phyloP scores from a whole-genome alignment of 805 yeast species.

The Saccharomyces cerevisiae region DNA sequence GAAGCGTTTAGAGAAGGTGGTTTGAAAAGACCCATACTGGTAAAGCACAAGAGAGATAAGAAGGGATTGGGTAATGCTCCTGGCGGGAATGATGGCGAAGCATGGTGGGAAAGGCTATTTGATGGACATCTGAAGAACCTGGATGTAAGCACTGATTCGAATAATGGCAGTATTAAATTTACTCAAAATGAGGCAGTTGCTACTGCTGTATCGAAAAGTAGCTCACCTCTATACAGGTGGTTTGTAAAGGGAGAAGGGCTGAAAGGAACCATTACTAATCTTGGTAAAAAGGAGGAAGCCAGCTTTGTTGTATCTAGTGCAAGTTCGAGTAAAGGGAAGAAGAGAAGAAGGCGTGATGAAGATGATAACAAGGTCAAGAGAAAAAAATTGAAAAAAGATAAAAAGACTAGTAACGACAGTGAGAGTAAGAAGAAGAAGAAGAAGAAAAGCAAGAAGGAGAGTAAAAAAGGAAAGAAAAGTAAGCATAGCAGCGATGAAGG shows the following conservation, averaged over 20 bases:
- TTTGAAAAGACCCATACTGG: conserved; percentile 73
- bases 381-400: conserved; percentile 10
- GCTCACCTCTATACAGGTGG: conserved; percentile 73
- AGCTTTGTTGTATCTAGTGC: conserved; percentile 4
- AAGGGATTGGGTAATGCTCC: conserved; percentile 81
- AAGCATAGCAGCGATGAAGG: conserved; percentile 17
- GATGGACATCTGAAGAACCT: conserved; percentile 83
- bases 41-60: conserved; percentile 81
- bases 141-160: conserved; percentile 40
- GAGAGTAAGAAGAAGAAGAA: conserved; percentile 7
- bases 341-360: conserved; percentile 13
- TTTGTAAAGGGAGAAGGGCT: conserved; percentile 84
- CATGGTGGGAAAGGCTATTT: conserved; percentile 96
- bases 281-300: conserved; percentile 3
- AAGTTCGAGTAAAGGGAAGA: conserved; percentile 4
- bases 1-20: conserved; percentile 78
- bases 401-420: conserved; percentile 6
- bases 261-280: conserved; percentile 58
- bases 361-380: conserved; percentile 11
- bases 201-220: conserved; percentile 39
- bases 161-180: conserved; percentile 39
- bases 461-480: conserved; percentile 13
- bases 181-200: conserved; percentile 44
- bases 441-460: conserved; percentile 5
- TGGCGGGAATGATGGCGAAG: conserved; percentile 61